phyloP scores from a whole-genome alignment of 139 green algal genomes.

The Edaphochlamys debaryana region DNA sequence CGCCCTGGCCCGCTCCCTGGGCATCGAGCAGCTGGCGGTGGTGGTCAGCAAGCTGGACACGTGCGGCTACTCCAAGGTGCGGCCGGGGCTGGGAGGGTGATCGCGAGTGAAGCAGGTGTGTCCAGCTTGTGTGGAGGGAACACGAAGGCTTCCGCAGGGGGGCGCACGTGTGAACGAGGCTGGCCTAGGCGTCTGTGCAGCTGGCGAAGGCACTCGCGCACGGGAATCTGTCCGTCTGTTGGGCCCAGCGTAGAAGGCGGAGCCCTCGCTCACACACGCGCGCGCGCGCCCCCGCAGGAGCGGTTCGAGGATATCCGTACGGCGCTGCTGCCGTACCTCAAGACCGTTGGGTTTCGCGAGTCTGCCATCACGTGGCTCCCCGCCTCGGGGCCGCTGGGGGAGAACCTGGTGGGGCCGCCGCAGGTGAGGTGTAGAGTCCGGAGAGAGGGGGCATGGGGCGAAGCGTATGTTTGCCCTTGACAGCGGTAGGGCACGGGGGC shows the following conservation, averaged over 20 bases:
- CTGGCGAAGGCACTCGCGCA: no score
- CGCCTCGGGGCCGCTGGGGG: conserved; percentile 75
- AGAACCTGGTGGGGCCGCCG: conserved; percentile 84
- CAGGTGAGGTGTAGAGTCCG: not conserved
- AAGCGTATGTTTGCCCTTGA: no score
- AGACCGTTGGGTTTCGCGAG: conserved; percentile 77
- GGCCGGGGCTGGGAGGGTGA: no score
- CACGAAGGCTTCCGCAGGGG: no score
- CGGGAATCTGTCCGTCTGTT: no score
- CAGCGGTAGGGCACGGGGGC: no score
- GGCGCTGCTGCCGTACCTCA: conserved; percentile 85
- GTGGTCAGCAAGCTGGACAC: conserved; percentile 92
- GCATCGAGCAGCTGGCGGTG: conserved; percentile 92
- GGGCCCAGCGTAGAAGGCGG: no score
- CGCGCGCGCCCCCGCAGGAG: conserved; percentile 52
- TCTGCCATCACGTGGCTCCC: conserved; percentile 85
- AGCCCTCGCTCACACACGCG: no score
- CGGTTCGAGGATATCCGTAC: conserved; percentile 84
- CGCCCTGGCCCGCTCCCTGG: conserved; percentile 89
- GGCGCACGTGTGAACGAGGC: no score
- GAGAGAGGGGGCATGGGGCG: not conserved
- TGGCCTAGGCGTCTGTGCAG: no score
- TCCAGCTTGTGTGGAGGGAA: no score
- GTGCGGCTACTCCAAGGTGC: conserved; percentile 62
- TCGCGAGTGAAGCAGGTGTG: no score